phyloP scores from a whole-genome alignment of 306 rosid genomes.

The Astragalus glycyphyllos region DNA sequence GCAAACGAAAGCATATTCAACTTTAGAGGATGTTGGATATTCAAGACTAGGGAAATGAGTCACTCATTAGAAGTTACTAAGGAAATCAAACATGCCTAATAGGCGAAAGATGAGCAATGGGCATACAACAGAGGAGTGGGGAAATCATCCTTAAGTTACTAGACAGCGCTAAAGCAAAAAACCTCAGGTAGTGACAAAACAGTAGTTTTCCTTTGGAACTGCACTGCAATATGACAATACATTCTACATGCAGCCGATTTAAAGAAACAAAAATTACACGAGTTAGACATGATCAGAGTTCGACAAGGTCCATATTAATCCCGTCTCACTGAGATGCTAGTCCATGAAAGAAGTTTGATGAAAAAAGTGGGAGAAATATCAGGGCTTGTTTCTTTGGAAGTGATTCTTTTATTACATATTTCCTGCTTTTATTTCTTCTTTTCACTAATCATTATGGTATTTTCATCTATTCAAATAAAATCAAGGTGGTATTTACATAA shows the following conservation, averaged over 20 bases:
- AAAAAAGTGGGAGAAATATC: background rate
- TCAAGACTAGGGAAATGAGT: background rate
- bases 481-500: background rate
- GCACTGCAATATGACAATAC: background rate
- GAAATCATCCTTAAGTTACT: conserved; percentile 13
- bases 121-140: background rate
- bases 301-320: conserved; percentile 7
- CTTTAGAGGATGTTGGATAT: conserved; percentile 18
- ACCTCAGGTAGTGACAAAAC: conserved; percentile 1
- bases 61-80: background rate
- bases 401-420: background rate
- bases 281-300: background rate
- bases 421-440: background rate
- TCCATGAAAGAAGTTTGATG: conserved; percentile 1
- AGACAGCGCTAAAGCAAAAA: conserved; percentile 20
- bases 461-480: conserved; percentile 1
- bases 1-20: background rate
- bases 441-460: background rate
- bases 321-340: conserved; percentile 1
- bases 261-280: background rate
- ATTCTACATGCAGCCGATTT: conserved; percentile 10
- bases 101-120: conserved; percentile 5
- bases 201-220: background rate
- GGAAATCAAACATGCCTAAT: conserved; percentile 3
- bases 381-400: background rate